Base-by-base conservation (phyloP, 2,329 filamentous ascomycete species). In the Beauveria medogensis region DNA sequence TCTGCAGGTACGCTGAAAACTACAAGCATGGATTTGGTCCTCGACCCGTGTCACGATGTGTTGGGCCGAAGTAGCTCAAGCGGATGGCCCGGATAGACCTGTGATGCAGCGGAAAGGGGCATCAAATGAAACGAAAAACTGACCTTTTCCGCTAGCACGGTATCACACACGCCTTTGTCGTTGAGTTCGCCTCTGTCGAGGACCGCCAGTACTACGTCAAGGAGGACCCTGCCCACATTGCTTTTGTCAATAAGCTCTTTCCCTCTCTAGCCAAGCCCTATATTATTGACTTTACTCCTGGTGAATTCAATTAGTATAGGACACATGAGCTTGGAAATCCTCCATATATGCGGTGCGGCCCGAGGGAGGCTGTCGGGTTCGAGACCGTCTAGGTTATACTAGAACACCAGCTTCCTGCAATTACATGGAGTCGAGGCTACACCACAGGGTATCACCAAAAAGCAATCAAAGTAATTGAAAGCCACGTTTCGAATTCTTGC, bases 121-220 rank as follows among this genome's bases (percentile, higher is more conserved):
- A 37, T 37, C 5, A 16, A 6, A 6, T 16, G 41, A 43, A 43
- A 43, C 41, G 41, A 18, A 7, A 22, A 40, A 2, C 56, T 59
- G 16, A 59, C 56, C 12, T 14, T 16, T 30, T 22, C 16, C 28
- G 30, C 64, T 48, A 84, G 85, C 77, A 79, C 52, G 86, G 81
- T 1, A 82, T 86, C 59, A 85, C 85, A 1, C 88, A 91, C 69
- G 85, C 78, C 0, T 90, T 91, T 64, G 80, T 91, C 2, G 79
- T 82, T 46, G 82, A 89, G 66, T 91, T 91, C 63, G 79, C 82
- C 8, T 86, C 69, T 43, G 75, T 76, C 26, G 80, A 83, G 64
- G 87, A 92, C 69, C 77, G 87, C 54, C 79, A 84, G 62, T 91
- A 90, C 67, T 91, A 91, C 68, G 71, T 88, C 6, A 71, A 81